phyloP scores from a whole-genome alignment of 768 basidiomycete species.

The Boletus tomentosulus region DNA sequence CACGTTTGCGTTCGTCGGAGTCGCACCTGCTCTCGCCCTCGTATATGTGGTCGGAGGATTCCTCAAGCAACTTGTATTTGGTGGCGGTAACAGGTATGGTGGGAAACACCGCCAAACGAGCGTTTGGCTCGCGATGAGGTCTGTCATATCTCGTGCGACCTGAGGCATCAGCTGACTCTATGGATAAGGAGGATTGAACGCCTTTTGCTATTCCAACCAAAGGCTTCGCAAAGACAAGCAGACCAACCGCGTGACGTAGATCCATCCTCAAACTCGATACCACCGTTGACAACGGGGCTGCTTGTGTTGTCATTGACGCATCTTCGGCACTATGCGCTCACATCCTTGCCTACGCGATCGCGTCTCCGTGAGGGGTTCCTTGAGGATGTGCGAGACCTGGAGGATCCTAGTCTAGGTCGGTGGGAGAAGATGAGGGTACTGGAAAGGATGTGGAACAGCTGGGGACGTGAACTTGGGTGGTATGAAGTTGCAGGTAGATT shows the following conservation, averaged over 20 bases:
- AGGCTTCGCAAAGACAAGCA: conserved; percentile 14
- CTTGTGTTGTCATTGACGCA: conserved; percentile 67
- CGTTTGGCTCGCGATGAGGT: conserved; percentile 76
- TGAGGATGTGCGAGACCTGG: conserved; percentile 79
- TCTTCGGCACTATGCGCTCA: conserved; percentile 61
- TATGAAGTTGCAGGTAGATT: conserved; percentile 28
- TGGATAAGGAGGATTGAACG: conserved; percentile 59
- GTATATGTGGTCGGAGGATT: conserved; percentile 65
- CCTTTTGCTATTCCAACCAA: conserved; percentile 52
- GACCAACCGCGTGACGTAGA: conserved; percentile 1
- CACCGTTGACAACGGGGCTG: conserved; percentile 66
- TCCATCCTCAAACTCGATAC: conserved; percentile 17
- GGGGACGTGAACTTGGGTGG: conserved; percentile 72
- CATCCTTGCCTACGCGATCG: conserved; percentile 51
- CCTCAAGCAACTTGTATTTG: conserved; percentile 45
- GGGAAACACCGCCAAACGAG: conserved; percentile 48
- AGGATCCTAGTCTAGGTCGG: conserved; percentile 64
- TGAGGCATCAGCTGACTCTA: conserved; percentile 5
- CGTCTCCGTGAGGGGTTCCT: conserved; percentile 74
- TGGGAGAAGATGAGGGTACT: conserved; percentile 74
- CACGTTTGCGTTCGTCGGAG: conserved; percentile 95
- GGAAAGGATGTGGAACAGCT: conserved; percentile 86
- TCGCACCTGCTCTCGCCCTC: conserved; percentile 83
- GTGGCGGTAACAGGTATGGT: conserved; percentile 53
- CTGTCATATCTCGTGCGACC: neutral